phyloP scores from a whole-genome alignment of 257 asterid species.

The Linaria vulgaris region DNA sequence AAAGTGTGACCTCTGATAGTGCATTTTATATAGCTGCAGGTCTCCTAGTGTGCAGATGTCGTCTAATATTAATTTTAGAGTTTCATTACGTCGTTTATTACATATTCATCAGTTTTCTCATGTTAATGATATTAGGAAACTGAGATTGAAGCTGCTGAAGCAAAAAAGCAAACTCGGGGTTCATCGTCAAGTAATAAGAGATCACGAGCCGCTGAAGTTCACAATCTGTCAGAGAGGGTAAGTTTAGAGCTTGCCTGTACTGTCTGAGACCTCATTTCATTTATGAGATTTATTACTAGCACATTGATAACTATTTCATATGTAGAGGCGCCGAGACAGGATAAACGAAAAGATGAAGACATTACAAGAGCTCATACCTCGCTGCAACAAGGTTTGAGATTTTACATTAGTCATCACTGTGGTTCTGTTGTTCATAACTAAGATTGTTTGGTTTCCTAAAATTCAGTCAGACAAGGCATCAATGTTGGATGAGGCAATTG shows the following conservation, averaged over 20 bases:
- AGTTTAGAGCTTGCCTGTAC: not conserved
- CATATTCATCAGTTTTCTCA: constrained; percentile 5
- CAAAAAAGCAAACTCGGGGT: constrained; percentile 31
- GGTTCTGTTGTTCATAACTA: not conserved
- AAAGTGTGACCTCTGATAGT: not conserved
- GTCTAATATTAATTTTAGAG: not conserved
- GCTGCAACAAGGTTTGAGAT: constrained; percentile 47
- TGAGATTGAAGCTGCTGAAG: constrained; percentile 33
- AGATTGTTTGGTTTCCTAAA: not conserved
- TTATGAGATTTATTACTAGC: not conserved
- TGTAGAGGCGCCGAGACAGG: constrained; percentile 54
- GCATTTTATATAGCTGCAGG: not conserved
- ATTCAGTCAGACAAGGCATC: constrained; percentile 55
- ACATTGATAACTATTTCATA: constrained; percentile 3
- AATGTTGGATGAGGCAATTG: constrained; percentile 53
- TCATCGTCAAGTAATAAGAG: constrained; percentile 37
- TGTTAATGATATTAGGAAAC: constrained; percentile 28
- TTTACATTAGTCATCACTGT: not conserved
- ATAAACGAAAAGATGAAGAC: constrained; percentile 55
- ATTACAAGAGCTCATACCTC: constrained; percentile 50
- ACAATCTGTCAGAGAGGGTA: constrained; percentile 51
- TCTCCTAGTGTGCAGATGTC: not conserved
- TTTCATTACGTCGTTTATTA: not conserved
- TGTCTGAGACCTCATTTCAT: constrained; percentile 1
- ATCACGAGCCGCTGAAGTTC: constrained; percentile 56